Base-by-base conservation (phyloP, 1,284 basidiomycete genomes). In the Fomitopsis schrenkii region DNA sequence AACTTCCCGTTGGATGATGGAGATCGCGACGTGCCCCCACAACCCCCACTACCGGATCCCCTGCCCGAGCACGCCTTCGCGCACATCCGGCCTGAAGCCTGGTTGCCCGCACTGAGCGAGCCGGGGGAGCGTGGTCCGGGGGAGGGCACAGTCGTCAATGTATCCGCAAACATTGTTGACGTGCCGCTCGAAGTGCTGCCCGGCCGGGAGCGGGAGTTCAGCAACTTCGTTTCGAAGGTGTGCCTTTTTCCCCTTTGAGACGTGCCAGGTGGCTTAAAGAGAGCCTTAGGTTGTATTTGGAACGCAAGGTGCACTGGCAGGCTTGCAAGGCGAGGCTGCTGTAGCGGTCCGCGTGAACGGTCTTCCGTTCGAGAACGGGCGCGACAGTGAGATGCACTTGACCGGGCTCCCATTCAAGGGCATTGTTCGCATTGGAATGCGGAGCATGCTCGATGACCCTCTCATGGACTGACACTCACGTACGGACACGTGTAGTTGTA, bases 151-250 rank as follows among this genome's bases (percentile, higher is more conserved):
- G 76, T 77, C 7, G 85, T 86, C 64, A 76, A 77, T 2, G 82
- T 92, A 4, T 79, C 80, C 0, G 88, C 90, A 4, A 78, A 80
- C 64, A 81, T 93, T 50, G 79, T 81, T 0, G 87, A 92, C 66
- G 86, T 91, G 15, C 89, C 90, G 12, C 74, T 93, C 33, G 77
- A 90, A 61, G 88, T 93, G 17, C 75, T 93, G 1, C 88, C 90
- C 0, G 90, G 90, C 3, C 80, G 90, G 52, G 81, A 91, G 71
- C 82, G 80, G 62, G 83, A 89, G 65, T 91, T 93, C 65, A 84
- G 87, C 62, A 79, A 80, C 62, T 93, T 93, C 63, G 83, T 93
- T 17, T 75, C 80, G 65, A 93, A 92, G 84, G 90, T 88, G 57
- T 17, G 76, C 64, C 28, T 15, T 36, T 38, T 4, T 9, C 15